phyloP scores from a whole-genome alignment of 495 filamentous ascomycete genomes.

The Amphirosellinia nigrospora region DNA sequence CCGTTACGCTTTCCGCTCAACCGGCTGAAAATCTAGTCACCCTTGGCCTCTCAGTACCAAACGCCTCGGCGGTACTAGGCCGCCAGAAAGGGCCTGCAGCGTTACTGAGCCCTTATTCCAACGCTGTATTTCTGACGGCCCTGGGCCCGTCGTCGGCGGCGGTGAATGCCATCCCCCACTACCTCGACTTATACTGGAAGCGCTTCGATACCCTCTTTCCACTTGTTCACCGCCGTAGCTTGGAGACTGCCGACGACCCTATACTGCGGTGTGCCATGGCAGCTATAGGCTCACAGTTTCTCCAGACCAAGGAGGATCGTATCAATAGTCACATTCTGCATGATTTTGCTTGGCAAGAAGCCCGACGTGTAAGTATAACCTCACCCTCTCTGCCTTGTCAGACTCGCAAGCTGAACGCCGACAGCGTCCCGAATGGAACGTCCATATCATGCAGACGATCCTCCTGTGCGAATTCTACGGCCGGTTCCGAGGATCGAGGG shows the following conservation, averaged over 20 bases:
- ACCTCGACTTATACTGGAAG: conserved; percentile 54
- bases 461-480: conserved; percentile 61
- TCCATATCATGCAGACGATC: conserved; percentile 60
- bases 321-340: conserved; percentile 51
- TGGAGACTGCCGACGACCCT: conserved; percentile 46
- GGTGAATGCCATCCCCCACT: conserved; percentile 44
- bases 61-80: conserved; percentile 34
- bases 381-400: neutral
- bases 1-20: conserved; percentile 48
- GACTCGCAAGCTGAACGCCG: conserved; percentile 29
- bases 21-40: conserved; percentile 47
- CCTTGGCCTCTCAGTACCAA: conserved; percentile 37
- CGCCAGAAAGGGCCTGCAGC: conserved; percentile 43
- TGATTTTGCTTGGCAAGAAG: conserved; percentile 53
- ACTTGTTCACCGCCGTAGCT: conserved; percentile 49
- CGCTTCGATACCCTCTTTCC: conserved; percentile 50
- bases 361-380: conserved; percentile 36
- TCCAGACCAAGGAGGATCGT: conserved; percentile 52
- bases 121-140: conserved; percentile 40
- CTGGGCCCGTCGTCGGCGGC: conserved; percentile 42
- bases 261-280: conserved; percentile 56
- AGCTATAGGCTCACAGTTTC: conserved; percentile 54
- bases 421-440: conserved; percentile 51
- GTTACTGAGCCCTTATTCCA: conserved; percentile 41
- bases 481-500: conserved; percentile 58